phyloP scores from a whole-genome alignment of 495 filamentous ascomycete genomes.

The Penicillium canescens region DNA sequence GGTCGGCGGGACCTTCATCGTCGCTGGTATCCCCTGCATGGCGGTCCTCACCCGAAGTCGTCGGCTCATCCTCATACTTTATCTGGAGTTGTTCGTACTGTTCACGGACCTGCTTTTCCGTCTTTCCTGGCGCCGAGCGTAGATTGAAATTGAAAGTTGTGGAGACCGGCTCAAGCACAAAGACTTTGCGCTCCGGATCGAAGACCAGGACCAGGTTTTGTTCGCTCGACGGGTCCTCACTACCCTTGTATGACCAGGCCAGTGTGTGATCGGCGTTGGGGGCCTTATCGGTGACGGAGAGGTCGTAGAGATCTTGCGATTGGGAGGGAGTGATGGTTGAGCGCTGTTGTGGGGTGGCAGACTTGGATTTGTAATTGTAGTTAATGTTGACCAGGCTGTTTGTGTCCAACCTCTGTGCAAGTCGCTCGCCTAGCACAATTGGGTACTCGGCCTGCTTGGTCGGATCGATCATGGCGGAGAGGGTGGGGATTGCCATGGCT shows the following conservation, averaged over 20 bases:
- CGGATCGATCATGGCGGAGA: slow-evolving; percentile 47
- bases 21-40: slow-evolving; percentile 38
- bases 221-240: slow-evolving; percentile 44
- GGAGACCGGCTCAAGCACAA: slow-evolving; percentile 52
- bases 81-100: slow-evolving; percentile 50
- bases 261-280: slow-evolving; percentile 42
- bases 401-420: slow-evolving; percentile 27
- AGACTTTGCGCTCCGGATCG: slow-evolving; percentile 48
- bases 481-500: slow-evolving; percentile 38
- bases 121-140: slow-evolving; percentile 47
- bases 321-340: slow-evolving; percentile 40
- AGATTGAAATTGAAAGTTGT: slow-evolving; percentile 60
- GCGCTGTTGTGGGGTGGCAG: slow-evolving; percentile 39
- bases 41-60: slow-evolving; percentile 39
- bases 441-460: slow-evolving; percentile 52
- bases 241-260: slow-evolving; percentile 52
- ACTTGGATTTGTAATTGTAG: slow-evolving; percentile 57
- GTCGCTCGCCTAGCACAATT: slow-evolving; percentile 43
- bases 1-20: slow-evolving; percentile 48
- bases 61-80: slow-evolving; percentile 39
- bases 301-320: slow-evolving; percentile 44
- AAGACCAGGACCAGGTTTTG: slow-evolving; percentile 52
- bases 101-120: slow-evolving; percentile 42
- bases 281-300: slow-evolving; percentile 52
- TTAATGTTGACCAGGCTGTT: slow-evolving; percentile 41